A percentile compares a stretch with the other conserved stretches of the same genome.
These are phyloP conservation scores for Ustilago vetiveriae DNA, from an alignment of 1,284 basidiomycete species.

Conservation along the genomic window DNA sequence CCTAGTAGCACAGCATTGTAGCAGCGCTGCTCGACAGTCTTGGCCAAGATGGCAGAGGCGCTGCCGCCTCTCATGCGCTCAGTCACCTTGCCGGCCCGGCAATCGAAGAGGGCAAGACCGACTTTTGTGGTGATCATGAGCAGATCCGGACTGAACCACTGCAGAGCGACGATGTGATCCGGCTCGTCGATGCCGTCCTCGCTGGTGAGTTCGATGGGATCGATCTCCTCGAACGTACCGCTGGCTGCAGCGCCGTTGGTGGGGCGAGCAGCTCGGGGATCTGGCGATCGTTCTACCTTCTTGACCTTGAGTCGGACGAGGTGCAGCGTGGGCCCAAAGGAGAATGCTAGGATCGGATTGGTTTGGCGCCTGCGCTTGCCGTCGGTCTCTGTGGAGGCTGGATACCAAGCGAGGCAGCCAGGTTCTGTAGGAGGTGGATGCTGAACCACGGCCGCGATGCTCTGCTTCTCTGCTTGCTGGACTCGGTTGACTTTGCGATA, in stretches of 20 bases:
- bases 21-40: conserved; percentile 39
- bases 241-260: neutral
- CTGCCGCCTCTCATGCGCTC: conserved; percentile 57
- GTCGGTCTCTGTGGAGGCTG: conserved; percentile 42
- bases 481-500: conserved; percentile 64
- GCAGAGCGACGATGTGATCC: conserved; percentile 68
- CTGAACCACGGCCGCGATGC: neutral
- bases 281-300: conserved; percentile 21
- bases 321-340: conserved; percentile 49
- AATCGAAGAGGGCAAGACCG: conserved; percentile 51
- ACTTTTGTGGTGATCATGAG: conserved; percentile 45
- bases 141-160: conserved; percentile 69
- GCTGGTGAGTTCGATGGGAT: conserved; percentile 36
- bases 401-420: conserved; percentile 60
- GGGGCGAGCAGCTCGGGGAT: conserved; percentile 4
- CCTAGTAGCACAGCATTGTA: conserved; percentile 35
- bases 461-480: conserved; percentile 13
- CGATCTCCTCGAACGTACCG: conserved; percentile 31
- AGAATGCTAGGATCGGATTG: conserved; percentile 58
- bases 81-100: conserved; percentile 46
- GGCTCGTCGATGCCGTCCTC: conserved; percentile 47
- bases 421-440: conserved; percentile 6
- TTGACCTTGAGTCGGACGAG: conserved; percentile 46
- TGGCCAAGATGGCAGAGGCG: conserved; percentile 65
- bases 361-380: conserved; percentile 41